Evolutionary conservation across 148 eudicot genomes (phyloP).

Genomic region (Talinum fruticosum): DNA sequence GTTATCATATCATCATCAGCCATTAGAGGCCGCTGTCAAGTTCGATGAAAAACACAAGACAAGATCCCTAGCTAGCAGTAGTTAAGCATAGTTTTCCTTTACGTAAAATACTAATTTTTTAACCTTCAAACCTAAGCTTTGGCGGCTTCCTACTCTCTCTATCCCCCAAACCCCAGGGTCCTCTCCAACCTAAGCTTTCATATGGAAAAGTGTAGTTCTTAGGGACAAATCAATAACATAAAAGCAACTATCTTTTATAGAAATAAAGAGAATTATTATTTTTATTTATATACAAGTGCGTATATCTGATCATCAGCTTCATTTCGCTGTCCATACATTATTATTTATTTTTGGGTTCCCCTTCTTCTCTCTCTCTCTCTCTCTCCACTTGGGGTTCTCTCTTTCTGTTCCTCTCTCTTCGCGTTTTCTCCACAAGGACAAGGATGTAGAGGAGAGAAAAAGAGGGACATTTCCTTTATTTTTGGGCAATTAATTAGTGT

Average conservation of each 20-base stretch:
- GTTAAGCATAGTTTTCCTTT: neutral
- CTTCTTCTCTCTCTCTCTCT: conserved; percentile 24
- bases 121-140: conserved; percentile 18
- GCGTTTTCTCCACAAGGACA: conserved; percentile 17
- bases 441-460: neutral
- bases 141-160: conserved; percentile 26
- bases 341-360: neutral
- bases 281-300: conserved; percentile 3
- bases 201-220: neutral
- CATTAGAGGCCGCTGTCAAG: conserved; percentile 9
- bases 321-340: conserved; percentile 20
- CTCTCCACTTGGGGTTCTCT: conserved; percentile 5
- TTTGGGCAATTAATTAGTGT: neutral
- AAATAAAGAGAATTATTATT: neutral
- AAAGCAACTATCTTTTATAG: conserved; percentile 1
- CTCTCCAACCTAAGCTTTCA: neutral
- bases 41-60: conserved; percentile 29
- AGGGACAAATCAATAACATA: neutral
- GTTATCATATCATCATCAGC: conserved; percentile 5
- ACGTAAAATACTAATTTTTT: neutral
- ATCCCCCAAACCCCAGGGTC: neutral
- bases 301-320: conserved; percentile 16
- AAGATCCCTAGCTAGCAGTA: conserved; percentile 3
- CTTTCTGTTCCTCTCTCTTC: conserved; percentile 12
- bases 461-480: neutral